Evolutionary conservation across 2,329 filamentous ascomycete species (phyloP).

Genomic region (Cytospora leucostoma): DNA sequence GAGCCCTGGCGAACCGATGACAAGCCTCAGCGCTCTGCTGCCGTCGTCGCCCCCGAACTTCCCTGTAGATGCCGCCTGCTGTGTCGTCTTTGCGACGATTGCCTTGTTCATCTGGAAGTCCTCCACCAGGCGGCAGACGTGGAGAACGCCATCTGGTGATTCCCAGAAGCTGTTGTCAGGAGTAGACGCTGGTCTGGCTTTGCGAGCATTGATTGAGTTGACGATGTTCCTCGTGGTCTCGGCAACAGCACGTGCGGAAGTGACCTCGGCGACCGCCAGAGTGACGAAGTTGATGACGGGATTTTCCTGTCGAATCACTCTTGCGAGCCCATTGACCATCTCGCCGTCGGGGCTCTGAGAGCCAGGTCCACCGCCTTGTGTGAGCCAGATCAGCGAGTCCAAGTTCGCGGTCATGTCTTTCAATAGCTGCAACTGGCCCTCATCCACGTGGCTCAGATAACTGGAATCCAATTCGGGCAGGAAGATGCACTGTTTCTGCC

Average conservation of each 20-base stretch:
- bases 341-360: conserved; percentile 18
- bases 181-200: conserved; percentile 2
- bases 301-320: conserved; percentile 19
- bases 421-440: neutral
- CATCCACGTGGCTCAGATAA: neutral
- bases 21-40: conserved; percentile 1
- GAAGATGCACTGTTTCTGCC: neutral
- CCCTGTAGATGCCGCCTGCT: conserved; percentile 13
- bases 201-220: conserved; percentile 7
- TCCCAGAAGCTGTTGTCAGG: conserved; percentile 18
- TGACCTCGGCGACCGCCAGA: conserved; percentile 11
- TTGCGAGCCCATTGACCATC: conserved; percentile 21
- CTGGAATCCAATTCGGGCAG: neutral
- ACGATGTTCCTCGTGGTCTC: neutral
- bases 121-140: conserved; percentile 17
- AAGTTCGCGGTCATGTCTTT: neutral
- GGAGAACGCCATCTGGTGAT: conserved; percentile 12
- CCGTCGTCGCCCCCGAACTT: conserved; percentile 3
- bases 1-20: conserved; percentile 14
- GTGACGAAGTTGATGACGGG: conserved; percentile 19
- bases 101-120: conserved; percentile 20
- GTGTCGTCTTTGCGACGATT: conserved; percentile 18
- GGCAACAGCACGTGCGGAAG: conserved; percentile 2
- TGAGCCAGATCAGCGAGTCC: conserved; percentile 19
- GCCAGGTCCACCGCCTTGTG: conserved; percentile 11